A percentile compares a stretch with the other conserved stretches of the same genome.
phyloP scores from a whole-genome alignment of 148 eudicot genomes.

The Camellia granthamiana region DNA sequence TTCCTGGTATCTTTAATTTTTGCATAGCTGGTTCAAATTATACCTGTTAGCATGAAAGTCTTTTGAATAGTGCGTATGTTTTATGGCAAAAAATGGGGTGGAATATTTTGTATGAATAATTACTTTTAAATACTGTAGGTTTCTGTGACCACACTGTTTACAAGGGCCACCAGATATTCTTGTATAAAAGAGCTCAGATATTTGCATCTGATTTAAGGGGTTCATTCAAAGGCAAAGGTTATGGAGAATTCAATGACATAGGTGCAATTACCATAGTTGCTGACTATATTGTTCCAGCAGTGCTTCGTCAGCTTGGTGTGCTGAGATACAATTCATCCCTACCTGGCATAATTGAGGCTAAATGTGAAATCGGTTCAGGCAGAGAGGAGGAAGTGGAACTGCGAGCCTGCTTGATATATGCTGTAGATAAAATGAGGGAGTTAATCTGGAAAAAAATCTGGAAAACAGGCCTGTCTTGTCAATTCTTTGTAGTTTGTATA shows the following conservation, averaged over 20 bases:
- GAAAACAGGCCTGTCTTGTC: slow-evolving; percentile 52
- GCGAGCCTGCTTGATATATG: slow-evolving; percentile 74
- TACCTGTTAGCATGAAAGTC: no score
- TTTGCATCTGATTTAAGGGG: slow-evolving; percentile 90
- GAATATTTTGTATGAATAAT: no score
- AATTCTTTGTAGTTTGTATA: neutral
- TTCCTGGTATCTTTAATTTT: slow-evolving; percentile 67
- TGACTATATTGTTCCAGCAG: slow-evolving; percentile 89
- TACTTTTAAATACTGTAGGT: no score
- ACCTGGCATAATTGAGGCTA: slow-evolving; percentile 44
- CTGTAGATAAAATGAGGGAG: slow-evolving; percentile 73
- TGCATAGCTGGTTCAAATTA: no score
- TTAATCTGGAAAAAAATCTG: slow-evolving; percentile 45
- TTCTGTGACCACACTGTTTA: slow-evolving; percentile 85
- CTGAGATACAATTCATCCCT: slow-evolving; percentile 56
- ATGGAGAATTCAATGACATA: slow-evolving; percentile 76
- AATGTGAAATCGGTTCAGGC: slow-evolving; percentile 54
- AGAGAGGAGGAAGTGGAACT: slow-evolving; percentile 84
- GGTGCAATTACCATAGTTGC: slow-evolving; percentile 75
- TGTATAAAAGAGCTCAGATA: slow-evolving; percentile 87
- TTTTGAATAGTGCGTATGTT: no score
- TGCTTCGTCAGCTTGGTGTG: slow-evolving; percentile 75
- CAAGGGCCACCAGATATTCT: slow-evolving; percentile 83
- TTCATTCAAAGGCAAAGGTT: slow-evolving; percentile 73
- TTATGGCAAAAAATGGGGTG: neutral